These are phyloP conservation scores for Stephania japonica DNA, from an alignment of 164 flowering plant genomes.

Conservation along the genomic window DNA sequence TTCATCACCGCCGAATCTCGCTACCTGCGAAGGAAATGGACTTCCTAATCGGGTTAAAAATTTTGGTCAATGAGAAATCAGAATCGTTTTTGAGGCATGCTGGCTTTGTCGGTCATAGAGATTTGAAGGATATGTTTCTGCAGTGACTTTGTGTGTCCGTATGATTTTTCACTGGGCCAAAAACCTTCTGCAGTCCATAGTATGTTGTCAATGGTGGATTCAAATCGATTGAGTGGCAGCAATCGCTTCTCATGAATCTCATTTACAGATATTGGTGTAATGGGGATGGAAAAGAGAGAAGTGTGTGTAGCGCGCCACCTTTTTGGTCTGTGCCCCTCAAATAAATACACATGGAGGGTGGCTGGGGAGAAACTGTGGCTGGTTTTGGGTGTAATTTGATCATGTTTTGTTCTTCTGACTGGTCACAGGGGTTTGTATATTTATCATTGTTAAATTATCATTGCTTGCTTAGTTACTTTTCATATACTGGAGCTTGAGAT, in stretches of 20 bases:
- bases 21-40: constrained; percentile 36
- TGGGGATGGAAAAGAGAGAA: background rate
- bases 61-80: constrained; percentile 13
- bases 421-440: background rate
- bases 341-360: background rate
- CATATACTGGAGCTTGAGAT: background rate
- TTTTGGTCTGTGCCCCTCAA: background rate
- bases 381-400: background rate
- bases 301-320: background rate
- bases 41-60: constrained; percentile 13
- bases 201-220: background rate
- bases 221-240: background rate
- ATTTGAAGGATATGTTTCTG: background rate
- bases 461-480: background rate
- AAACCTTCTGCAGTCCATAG: background rate
- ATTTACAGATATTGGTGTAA: background rate
- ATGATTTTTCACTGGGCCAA: background rate
- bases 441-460: background rate
- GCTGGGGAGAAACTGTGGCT: background rate
- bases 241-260: background rate
- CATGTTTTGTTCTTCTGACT: background rate
- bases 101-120: background rate
- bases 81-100: background rate
- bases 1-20: constrained; percentile 11
- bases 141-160: background rate